Percentiles rank a stretch among this genome's conserved stretches.
Evolutionary conservation across 257 asterid species (phyloP).

Genomic region (Avicennia marina): DNA sequence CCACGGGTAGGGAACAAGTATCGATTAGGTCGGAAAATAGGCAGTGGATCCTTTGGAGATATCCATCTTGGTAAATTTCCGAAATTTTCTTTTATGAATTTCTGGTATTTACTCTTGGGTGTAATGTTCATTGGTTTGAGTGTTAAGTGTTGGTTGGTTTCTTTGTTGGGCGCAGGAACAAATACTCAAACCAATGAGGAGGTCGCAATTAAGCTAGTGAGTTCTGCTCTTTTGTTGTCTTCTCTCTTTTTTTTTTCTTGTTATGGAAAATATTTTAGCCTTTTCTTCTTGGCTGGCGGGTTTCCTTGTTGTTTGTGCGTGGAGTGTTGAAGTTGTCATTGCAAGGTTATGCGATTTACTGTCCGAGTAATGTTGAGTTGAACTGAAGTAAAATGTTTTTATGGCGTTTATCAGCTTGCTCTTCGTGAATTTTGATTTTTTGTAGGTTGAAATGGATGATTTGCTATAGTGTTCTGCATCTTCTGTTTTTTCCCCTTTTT

Average conservation of each 20-base stretch:
- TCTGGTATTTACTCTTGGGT: conserved; percentile 3
- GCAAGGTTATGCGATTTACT: neutral
- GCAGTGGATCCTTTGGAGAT: conserved; percentile 75
- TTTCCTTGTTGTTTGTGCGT: neutral
- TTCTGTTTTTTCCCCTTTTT: neutral
- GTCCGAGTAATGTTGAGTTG: neutral
- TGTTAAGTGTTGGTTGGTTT: neutral
- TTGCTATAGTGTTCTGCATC: conserved; percentile 4
- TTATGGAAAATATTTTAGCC: too few relatives aligned
- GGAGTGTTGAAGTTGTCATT: neutral
- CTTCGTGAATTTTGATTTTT: neutral
- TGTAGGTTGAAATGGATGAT: neutral
- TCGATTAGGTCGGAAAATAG: conserved; percentile 67
- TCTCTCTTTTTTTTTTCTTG: neutral
- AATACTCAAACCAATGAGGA: conserved; percentile 3
- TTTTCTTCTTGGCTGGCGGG: neutral
- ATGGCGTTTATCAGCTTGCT: neutral
- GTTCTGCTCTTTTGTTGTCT: neutral
- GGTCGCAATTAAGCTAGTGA: conserved; percentile 7
- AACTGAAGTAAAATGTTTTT: conserved; percentile 11
- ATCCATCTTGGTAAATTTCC: conserved; percentile 45
- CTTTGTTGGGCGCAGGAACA: conserved; percentile 1
- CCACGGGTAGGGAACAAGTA: conserved; percentile 63
- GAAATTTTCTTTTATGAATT: neutral
- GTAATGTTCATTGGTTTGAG: neutral